phyloP scores from a whole-genome alignment of 495 filamentous ascomycete species.

The Penicillium cinerascens region DNA sequence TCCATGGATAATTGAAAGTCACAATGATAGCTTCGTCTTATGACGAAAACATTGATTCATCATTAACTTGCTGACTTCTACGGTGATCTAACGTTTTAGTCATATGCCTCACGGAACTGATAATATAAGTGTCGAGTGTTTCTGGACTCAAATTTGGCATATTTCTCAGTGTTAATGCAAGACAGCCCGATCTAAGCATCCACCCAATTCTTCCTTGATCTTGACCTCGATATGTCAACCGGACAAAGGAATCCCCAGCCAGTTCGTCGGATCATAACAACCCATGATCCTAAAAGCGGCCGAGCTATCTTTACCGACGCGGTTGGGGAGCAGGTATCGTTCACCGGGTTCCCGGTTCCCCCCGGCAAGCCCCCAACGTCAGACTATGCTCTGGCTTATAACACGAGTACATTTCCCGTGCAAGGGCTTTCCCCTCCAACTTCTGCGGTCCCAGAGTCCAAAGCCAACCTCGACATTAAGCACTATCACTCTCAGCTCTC shows the following conservation, averaged over 20 bases:
- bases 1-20: not conserved
- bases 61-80: conserved; percentile 2
- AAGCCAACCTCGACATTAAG: conserved; percentile 19
- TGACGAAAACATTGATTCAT: conserved; percentile 9
- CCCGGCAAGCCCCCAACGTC: conserved; percentile 15
- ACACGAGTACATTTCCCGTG: conserved; percentile 17
- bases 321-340: conserved; percentile 16
- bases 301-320: conserved; percentile 16
- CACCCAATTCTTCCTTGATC: conserved; percentile 4
- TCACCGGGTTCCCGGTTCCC: conserved; percentile 21
- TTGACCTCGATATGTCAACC: conserved; percentile 15
- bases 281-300: conserved; percentile 15
- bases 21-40: conserved; percentile 10
- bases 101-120: conserved; percentile 12
- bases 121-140: conserved; percentile 15
- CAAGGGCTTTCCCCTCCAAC: conserved; percentile 20
- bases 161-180: not conserved
- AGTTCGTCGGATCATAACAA: conserved; percentile 19
- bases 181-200: not conserved
- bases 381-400: conserved; percentile 21
- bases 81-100: conserved; percentile 14
- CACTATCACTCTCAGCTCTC: conserved; percentile 19
- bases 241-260: conserved; percentile 15
- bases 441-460: conserved; percentile 14
- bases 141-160: not conserved